Evolutionary conservation across 805 yeast genomes (phyloP).

Genomic region (Tetrapisispora arboricola): DNA sequence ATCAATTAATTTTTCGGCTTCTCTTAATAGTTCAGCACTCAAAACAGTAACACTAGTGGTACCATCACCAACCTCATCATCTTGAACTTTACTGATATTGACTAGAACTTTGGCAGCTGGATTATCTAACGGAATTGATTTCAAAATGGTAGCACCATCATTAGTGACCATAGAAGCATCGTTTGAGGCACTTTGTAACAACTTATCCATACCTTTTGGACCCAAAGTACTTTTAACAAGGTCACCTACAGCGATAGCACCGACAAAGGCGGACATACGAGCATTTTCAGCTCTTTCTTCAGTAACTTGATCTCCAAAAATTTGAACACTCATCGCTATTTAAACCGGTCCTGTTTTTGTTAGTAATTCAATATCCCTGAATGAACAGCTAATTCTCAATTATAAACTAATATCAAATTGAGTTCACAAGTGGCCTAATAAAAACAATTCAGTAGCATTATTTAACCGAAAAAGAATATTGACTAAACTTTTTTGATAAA

Average conservation of each 20-base stretch:
- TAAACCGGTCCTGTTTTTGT: too few species aligned
- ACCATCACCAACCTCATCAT: slow-evolving; percentile 97
- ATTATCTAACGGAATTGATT: slow-evolving; percentile 88
- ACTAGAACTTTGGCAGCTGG: slow-evolving; percentile 96
- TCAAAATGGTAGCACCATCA: slow-evolving; percentile 96
- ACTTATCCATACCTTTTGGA: slow-evolving; percentile 98
- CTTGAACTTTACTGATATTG: slow-evolving; percentile 91
- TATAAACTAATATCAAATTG: too few species aligned
- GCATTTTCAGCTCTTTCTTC: slow-evolving; percentile 98
- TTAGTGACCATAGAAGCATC: slow-evolving; percentile 78
- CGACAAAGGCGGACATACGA: slow-evolving; percentile 92
- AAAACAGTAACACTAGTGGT: slow-evolving; percentile 92
- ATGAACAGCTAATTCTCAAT: too few species aligned
- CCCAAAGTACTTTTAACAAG: slow-evolving; percentile 90
- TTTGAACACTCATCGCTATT: slow-evolving; percentile 55
- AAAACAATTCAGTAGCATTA: too few species aligned
- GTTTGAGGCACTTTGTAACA: slow-evolving; percentile 77
- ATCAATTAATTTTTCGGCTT: slow-evolving; percentile 87
- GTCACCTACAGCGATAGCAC: slow-evolving; percentile 98
- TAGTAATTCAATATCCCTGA: too few species aligned
- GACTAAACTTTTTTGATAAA: too few species aligned
- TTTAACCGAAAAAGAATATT: too few species aligned
- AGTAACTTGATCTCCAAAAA: slow-evolving; percentile 93
- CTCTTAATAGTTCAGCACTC: slow-evolving; percentile 83
- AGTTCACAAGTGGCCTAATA: too few species aligned